Evolutionary conservation across 345 rosid species (phyloP).

Genomic region (Psidium friedrichsthalianum): DNA sequence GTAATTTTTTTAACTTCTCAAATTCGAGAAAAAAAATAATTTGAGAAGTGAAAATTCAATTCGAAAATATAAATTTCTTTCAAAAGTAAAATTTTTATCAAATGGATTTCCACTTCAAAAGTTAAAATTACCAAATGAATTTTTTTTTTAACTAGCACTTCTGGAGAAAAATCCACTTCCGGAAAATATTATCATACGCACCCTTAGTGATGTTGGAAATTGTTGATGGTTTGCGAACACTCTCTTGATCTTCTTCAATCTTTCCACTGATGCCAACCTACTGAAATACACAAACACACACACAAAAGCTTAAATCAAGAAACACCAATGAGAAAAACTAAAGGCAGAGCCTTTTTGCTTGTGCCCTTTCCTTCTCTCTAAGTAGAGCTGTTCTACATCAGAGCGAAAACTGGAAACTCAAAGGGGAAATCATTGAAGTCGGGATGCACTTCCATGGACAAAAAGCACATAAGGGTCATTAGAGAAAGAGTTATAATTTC

Average conservation of each 20-base stretch:
- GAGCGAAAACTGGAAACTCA: neutral
- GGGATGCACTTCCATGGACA: neutral
- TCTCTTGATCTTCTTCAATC: neutral
- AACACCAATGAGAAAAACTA: neutral
- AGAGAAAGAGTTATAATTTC: neutral
- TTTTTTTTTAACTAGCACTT: too few species aligned
- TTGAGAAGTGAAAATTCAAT: too few species aligned
- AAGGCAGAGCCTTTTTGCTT: neutral
- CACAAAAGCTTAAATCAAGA: neutral
- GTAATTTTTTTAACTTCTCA: too few species aligned
- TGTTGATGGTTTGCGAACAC: neutral
- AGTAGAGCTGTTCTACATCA: neutral
- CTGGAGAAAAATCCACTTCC: too few species aligned
- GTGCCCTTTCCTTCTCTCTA: neutral
- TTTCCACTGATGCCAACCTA: neutral
- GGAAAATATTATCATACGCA: too few species aligned
- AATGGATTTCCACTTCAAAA: too few species aligned
- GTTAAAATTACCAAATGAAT: too few species aligned
- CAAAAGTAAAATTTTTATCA: too few species aligned
- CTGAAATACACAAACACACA: neutral
- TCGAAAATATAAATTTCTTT: too few species aligned
- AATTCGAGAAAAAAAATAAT: too few species aligned
- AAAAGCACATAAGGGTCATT: neutral
- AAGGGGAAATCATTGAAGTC: neutral
- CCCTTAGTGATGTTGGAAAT: too few species aligned